Evolutionary conservation across 805 yeast species (phyloP).

Genomic region (Lipomyces orientalis): DNA sequence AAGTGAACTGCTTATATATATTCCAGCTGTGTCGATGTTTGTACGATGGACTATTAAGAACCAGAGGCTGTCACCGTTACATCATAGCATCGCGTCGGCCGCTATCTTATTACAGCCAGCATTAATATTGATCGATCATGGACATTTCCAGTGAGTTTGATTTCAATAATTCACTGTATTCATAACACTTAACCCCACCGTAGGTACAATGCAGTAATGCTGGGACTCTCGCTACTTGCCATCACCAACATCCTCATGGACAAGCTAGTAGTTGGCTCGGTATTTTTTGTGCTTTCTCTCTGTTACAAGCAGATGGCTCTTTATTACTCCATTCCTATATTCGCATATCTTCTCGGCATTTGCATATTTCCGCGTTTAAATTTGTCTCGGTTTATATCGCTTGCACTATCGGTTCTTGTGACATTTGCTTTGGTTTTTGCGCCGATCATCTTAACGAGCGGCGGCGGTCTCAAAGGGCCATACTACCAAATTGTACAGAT

Average conservation of each 20-base stretch:
- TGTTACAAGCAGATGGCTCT: constrained; percentile 95
- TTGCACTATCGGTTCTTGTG: constrained; percentile 66
- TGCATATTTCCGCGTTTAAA: constrained; percentile 55
- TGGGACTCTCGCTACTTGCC: constrained; percentile 78
- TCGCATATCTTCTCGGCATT: constrained; percentile 73
- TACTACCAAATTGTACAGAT: constrained; percentile 61
- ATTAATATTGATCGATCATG: constrained; percentile 86
- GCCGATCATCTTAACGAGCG: constrained; percentile 54
- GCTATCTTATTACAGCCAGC: constrained; percentile 86
- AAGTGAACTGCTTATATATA: constrained; percentile 74
- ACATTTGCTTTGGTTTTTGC: constrained; percentile 58
- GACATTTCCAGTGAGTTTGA: constrained; percentile 77
- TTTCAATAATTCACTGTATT: neutral
- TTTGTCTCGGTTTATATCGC: constrained; percentile 61
- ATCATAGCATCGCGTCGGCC: constrained; percentile 47
- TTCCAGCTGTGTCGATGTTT: constrained; percentile 79
- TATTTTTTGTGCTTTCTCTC: constrained; percentile 76
- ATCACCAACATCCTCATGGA: constrained; percentile 69
- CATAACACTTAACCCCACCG: neutral
- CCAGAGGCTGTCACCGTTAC: constrained; percentile 49
- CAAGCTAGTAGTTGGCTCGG: constrained; percentile 68
- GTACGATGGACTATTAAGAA: constrained; percentile 73
- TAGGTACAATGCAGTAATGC: constrained; percentile 83
- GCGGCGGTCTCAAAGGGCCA: constrained; percentile 33
- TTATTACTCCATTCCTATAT: constrained; percentile 88